These are phyloP conservation scores for Diutina rugosa DNA, from an alignment of 1,139 yeast genomes.

Conservation along the genomic window DNA sequence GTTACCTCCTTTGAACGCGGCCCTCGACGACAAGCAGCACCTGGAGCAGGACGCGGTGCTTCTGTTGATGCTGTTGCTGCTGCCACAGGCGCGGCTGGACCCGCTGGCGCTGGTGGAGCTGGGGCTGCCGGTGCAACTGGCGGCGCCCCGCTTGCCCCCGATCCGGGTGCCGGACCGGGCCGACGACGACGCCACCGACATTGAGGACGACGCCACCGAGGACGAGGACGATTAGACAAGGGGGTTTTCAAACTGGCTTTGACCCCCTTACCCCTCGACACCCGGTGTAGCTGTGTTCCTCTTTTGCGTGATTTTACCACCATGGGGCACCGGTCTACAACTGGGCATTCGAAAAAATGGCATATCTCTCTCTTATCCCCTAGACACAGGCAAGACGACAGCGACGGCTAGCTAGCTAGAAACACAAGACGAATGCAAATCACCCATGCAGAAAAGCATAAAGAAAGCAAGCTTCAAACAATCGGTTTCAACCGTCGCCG, in stretches of 20 bases:
- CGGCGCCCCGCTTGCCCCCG: background rate
- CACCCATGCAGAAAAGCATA: too few relatives aligned
- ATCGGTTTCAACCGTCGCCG: too few relatives aligned
- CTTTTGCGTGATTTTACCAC: background rate
- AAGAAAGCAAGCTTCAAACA: too few relatives aligned
- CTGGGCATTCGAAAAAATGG: too few relatives aligned
- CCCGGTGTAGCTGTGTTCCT: too few relatives aligned
- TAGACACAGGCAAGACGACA: too few relatives aligned
- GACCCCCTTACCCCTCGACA: too few relatives aligned
- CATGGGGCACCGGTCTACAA: background rate
- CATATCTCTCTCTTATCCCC: too few relatives aligned
- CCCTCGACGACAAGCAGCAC: background rate
- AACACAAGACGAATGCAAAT: too few relatives aligned
- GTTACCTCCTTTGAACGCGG: background rate
- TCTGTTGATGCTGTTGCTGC: background rate
- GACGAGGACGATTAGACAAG: background rate
- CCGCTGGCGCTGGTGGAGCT: background rate
- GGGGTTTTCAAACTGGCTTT: background rate
- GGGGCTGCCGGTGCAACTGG: background rate
- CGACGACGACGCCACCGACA: conserved; percentile 2
- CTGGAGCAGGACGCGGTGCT: conserved; percentile 2
- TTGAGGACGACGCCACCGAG: conserved; percentile 1
- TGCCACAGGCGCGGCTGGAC: background rate
- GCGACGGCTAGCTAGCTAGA: too few relatives aligned
- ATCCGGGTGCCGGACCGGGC: background rate